A percentile compares a stretch with the other conserved stretches of the same genome.
Evolutionary conservation across 2,329 filamentous ascomycete genomes (phyloP).

Genomic region (Calonectria leucothoes): DNA sequence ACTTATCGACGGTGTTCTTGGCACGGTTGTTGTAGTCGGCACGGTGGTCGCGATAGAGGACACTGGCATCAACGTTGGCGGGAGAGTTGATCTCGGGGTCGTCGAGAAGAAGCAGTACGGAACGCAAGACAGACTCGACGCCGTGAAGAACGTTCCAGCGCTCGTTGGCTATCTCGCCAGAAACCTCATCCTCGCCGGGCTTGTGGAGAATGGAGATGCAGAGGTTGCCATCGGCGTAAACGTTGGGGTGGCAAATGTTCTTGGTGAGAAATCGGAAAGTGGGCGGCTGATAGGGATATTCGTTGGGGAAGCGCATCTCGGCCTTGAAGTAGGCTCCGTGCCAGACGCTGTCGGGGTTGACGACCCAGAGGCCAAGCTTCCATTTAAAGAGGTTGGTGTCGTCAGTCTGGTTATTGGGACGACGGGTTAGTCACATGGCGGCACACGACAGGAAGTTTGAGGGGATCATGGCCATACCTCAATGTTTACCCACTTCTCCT

Average conservation of each 20-base stretch:
- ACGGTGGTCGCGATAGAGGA: constrained; percentile 82
- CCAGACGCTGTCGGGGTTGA: constrained; percentile 92
- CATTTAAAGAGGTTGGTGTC: constrained; percentile 89
- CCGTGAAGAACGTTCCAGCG: constrained; percentile 95
- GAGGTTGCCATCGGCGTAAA: constrained; percentile 89
- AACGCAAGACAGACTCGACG: constrained; percentile 94
- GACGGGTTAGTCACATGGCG: constrained; percentile 12
- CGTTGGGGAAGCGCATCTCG: constrained; percentile 85
- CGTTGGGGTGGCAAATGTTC: constrained; percentile 90
- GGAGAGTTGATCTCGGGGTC: constrained; percentile 94
- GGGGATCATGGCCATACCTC: constrained; percentile 67
- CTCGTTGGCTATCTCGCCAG: constrained; percentile 89
- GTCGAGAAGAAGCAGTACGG: constrained; percentile 90
- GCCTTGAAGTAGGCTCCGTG: constrained; percentile 94
- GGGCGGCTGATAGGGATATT: constrained; percentile 91
- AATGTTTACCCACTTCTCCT: constrained; percentile 95
- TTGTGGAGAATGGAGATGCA: constrained; percentile 97
- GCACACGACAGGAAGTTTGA: not conserved
- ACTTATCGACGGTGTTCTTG: constrained; percentile 75
- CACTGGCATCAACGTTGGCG: constrained; percentile 92
- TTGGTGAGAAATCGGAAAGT: constrained; percentile 84
- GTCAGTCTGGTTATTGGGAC: constrained; percentile 65
- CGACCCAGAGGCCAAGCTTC: constrained; percentile 89
- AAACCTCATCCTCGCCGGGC: constrained; percentile 92
- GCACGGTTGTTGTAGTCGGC: constrained; percentile 78